Evolutionary conservation across 495 filamentous ascomycete species (phyloP).

Genomic region (Platismatia glauca): DNA sequence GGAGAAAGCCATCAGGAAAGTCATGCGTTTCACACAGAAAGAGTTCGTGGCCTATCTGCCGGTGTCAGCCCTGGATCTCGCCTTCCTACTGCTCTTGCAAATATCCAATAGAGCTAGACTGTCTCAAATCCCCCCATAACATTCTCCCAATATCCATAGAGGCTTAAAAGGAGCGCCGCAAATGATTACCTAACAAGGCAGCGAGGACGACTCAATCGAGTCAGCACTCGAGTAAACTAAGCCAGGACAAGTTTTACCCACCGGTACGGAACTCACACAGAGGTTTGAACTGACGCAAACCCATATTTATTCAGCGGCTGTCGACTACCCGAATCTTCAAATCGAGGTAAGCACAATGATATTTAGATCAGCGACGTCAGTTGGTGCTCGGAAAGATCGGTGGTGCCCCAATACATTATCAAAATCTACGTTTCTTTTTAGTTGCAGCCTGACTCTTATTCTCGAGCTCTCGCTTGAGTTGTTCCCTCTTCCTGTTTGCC

Average conservation of each 20-base stretch:
- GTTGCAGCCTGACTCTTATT: conserved; percentile 52
- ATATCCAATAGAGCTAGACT: not conserved
- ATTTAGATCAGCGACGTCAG: not conserved
- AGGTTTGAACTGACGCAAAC: not conserved
- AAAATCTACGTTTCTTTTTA: conserved; percentile 63
- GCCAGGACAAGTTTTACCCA: not conserved
- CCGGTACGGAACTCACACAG: not conserved
- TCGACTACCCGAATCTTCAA: not conserved
- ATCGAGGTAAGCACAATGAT: not conserved
- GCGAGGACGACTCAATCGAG: not conserved
- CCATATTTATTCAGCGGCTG: not conserved
- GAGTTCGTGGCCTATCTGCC: not conserved
- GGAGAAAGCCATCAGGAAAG: not conserved
- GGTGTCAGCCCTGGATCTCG: not conserved
- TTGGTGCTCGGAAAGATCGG: not conserved
- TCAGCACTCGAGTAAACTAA: not conserved
- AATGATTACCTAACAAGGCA: not conserved
- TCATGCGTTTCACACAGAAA: not conserved
- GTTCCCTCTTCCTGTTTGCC: conserved; percentile 53
- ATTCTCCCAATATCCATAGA: not conserved
- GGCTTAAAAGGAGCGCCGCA: not conserved
- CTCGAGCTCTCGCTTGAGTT: conserved; percentile 57
- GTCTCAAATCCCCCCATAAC: not conserved
- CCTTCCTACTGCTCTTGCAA: not conserved
- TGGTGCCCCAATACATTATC: conserved; percentile 4